Percentiles rank a stretch among this genome's conserved stretches.
phyloP scores from a whole-genome alignment of 768 basidiomycete species.

The Ephemerocybe angulata region DNA sequence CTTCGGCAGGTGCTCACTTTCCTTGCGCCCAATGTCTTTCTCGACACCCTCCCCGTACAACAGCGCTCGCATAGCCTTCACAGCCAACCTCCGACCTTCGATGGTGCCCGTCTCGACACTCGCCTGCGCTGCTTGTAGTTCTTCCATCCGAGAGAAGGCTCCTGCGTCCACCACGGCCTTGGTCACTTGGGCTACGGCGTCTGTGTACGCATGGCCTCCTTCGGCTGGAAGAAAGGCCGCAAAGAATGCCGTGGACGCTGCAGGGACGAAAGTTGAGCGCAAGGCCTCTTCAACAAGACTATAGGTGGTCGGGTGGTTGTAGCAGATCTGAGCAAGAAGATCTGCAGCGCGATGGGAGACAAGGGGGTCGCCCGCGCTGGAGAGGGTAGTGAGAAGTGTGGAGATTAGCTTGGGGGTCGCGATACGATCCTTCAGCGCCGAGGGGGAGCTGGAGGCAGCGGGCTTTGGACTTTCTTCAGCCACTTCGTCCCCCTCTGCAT shows the following conservation, averaged over 20 bases:
- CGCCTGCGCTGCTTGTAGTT: constrained; percentile 8
- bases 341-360: constrained; percentile 10
- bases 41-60: constrained; percentile 15
- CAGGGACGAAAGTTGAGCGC: too few species aligned
- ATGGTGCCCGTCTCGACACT: constrained; percentile 1
- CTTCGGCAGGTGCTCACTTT: constrained; percentile 6
- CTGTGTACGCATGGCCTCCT: background rate
- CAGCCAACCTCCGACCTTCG: constrained; percentile 12
- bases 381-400: constrained; percentile 9
- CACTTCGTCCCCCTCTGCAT: background rate
- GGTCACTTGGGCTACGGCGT: constrained; percentile 11
- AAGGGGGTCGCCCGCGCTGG: constrained; percentile 6
- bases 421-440: constrained; percentile 17
- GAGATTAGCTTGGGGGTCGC: constrained; percentile 13
- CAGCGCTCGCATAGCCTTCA: constrained; percentile 14
- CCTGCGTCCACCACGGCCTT: constrained; percentile 19
- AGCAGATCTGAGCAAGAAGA: constrained; percentile 15
- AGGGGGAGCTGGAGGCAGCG: too few species aligned
- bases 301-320: too few species aligned
- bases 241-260: constrained; percentile 16
- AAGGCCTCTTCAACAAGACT: too few species aligned
- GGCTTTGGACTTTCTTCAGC: background rate
- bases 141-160: constrained; percentile 10
- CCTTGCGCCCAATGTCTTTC: constrained; percentile 8
- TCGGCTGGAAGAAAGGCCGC: constrained; percentile 2